Base-by-base conservation (phyloP, 306 rosid species). In the Cyclanthera cordifolia region DNA sequence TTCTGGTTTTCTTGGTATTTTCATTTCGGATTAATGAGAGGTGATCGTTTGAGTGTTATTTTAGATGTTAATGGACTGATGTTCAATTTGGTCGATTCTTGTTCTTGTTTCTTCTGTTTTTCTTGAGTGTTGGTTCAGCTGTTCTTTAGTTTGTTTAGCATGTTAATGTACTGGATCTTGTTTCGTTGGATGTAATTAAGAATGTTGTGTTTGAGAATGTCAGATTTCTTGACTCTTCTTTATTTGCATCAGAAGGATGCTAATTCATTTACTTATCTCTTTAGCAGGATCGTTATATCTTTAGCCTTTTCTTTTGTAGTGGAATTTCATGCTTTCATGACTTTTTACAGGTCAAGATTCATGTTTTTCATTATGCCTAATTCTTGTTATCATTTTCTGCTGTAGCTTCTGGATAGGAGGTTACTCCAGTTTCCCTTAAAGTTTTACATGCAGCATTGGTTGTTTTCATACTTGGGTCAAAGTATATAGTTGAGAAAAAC, bases 401-500 rank as follows among this genome's bases (percentile, higher is more conserved):
- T 8, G 71, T 45, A 24, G 39, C 71, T 66, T 46, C 8, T 23
- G 53, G 53, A 65, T 39, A 24, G 54, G 71, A 66, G 53, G 71
- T 45, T 46, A 46, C 14, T 23, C 41, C 37, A 66, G 19, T 66
- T 43, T 43, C 20, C 14, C 4, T 21, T 46, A 27, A 66, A 16
- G 43, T 47, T 39, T 25, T 46, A 14, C 41, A 14, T 46, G 23
- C 71, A 24, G 16, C 55, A 46, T 25, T 46, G 50, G 5, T 46
- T 47, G 20, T 24, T 66, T 46, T 46, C 41, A 25, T 24, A 45
- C 71, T 66, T 66, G 54, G 34, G 41, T 23, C 24, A 4, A 66
- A 24, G 41, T 64, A 64, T 41, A 64, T 64, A 39, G 52, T 47
- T 46, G 54, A 57, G 64, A 72, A 68, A 71, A 76, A 48, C 69